Base-by-base conservation (phyloP, 2,329 filamentous ascomycete species). In the Botrytis tulipae region DNA sequence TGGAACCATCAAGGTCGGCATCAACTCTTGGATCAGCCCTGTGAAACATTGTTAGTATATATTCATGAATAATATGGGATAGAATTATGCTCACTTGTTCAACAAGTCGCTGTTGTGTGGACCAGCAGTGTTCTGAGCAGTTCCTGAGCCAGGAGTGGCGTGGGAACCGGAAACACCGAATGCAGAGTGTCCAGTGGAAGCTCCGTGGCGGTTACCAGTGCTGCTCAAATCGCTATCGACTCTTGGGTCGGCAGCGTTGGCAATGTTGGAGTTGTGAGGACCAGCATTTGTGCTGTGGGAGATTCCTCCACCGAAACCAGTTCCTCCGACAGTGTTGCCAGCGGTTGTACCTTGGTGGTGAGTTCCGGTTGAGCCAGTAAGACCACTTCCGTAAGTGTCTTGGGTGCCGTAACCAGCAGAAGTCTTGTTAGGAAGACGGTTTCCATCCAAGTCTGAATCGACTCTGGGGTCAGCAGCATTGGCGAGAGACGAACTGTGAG, bases 1-100 rank as follows among this genome's bases (percentile, higher is more conserved):
- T 85, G 79, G 83, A 85, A 65, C 86, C 85, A 79, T 89, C 87
- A 3, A 86, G 84, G 76, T 89, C 83, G 18, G 84, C 86, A 80
- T 89, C 88, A 65, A 90, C 86, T 25, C 78, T 70, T 4, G 87
- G 87, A 72, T 89, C 87, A 7, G 82, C 63, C 82, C 86, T 71
- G 84, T 76, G 77, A 86, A 4, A 3, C 29, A 32, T 54, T 62
- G 54, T 73, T 60, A 76, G 67, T 12, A 37, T 37, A 20, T 65
- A 29, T 18, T 62, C 10, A 18, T 25, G 4, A 16, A 42, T 7
- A 18, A 4, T n/a, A 10, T 61, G 4, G 40, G 4, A 40, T 22
- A 16, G 22, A 2, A 4, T 0, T 44, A 5, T 14, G 44, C 63
- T 69, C 69, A 72, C 83, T 88, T 89, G 84, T 90, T 89, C 76